Evolutionary conservation across 2,329 filamentous ascomycete species (phyloP).

Genomic region (Pseudogymnoascus sp.): DNA sequence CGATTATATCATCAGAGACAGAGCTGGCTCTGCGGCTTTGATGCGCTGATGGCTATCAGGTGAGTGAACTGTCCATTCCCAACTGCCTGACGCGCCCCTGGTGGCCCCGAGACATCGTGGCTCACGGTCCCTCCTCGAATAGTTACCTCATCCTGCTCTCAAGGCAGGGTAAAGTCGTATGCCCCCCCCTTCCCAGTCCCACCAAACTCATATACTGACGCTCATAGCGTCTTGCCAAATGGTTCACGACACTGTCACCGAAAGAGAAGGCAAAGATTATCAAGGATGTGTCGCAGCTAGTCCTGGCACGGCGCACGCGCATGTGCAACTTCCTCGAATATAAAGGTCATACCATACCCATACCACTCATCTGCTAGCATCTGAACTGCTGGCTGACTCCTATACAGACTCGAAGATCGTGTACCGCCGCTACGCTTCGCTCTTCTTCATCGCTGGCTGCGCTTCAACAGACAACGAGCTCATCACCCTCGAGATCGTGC

Average conservation of each 20-base stretch:
- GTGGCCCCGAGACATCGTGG: not conserved
- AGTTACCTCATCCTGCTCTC: constrained; percentile 98
- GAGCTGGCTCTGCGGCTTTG: constrained; percentile 4
- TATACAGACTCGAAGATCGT: constrained; percentile 71
- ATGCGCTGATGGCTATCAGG: constrained; percentile 42
- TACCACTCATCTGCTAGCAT: constrained; percentile 13
- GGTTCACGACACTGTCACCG: constrained; percentile 96
- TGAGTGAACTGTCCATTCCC: constrained; percentile 25
- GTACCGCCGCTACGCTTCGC: constrained; percentile 94
- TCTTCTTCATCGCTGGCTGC: constrained; percentile 98
- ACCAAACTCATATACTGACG: constrained; percentile 10
- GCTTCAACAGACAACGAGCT: constrained; percentile 96
- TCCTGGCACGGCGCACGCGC: constrained; percentile 87
- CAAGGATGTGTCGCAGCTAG: constrained; percentile 97
- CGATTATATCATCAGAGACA: constrained; percentile 4
- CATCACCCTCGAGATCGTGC: constrained; percentile 96
- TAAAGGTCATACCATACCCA: constrained; percentile 62
- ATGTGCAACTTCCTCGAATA: constrained; percentile 99
- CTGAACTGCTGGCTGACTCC: not conserved
- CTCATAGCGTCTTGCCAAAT: constrained; percentile 87
- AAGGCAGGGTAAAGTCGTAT: constrained; percentile 96
- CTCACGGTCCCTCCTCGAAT: constrained; percentile 10
- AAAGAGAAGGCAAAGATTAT: constrained; percentile 99
- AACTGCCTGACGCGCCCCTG: constrained; percentile 13
- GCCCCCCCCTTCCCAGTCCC: constrained; percentile 36